Evolutionary conservation across 345 rosid species (phyloP), one percentile per base, ranked within the genome.

Genomic region (Conringia planisiliqua): DNA sequence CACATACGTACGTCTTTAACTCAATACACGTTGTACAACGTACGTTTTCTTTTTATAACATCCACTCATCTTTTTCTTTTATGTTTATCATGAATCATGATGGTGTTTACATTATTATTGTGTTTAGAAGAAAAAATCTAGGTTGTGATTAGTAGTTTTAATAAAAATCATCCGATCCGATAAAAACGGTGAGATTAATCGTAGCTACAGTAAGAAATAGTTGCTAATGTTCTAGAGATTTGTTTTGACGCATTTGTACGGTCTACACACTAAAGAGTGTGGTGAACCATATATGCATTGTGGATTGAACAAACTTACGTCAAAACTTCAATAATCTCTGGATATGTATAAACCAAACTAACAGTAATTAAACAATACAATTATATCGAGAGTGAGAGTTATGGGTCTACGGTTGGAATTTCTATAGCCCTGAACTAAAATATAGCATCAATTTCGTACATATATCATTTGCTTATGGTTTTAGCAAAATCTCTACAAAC

Each of bases 41-140:
- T 77, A 66, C 80, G 76, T 64, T 77, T 55, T 56, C 44, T 62
- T 75, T 74, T 52, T 52, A 32, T 24, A 52, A 5, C 57, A 51
- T 52, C 57, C 56, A 50, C 7, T 50, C 56, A 22, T 70, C 52
- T 62, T 75, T 74, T 11, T 24, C 16, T 52, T 36, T 43, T 68
- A 29, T 32, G 61, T 30, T 56, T 56, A 30, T 56, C 61, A 56
- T 56, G 24, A 43, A n/a, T n/a, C n/a, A n/a, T n/a, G n/a, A n/a
- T n/a, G 33, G 51, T 69, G 55, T 42, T 69, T 55, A 29, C 55
- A 42, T 50, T 22, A 22, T 51, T n/a, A 22, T 22, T 51, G 57
- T 22, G 57, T 51, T 51, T 51, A 51, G 30, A 10, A 4, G 16
- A 22, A 35, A 35, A 35, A 35, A 35, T 1, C 1, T 35, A 35